Base-by-base conservation (phyloP, 257 asterid species). In the Nicotiana knightiana region DNA sequence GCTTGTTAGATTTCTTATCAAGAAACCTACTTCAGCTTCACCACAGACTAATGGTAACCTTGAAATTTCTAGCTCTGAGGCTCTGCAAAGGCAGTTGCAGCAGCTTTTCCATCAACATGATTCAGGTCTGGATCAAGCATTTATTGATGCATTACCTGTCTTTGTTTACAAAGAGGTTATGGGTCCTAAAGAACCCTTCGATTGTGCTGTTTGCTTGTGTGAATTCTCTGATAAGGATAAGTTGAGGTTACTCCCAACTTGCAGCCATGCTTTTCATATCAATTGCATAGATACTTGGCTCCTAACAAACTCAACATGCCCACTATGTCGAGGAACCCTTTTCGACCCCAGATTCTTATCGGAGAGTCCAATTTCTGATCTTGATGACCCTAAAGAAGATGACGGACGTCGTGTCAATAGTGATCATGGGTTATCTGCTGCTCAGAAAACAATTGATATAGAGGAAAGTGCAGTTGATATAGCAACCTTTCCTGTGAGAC, bases 281-380 rank as follows among this genome's bases (percentile, higher is more conserved):
- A 88, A 73, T 3, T 90, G 93, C 82, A 88, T 90, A 17, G 93
- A 90, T 61, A 88, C 93, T 61, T 90, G 93, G 93, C 87, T 90
- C 9, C 83, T 85, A 16, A 83, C 93, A 3, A 90, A 87, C 53
- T 90, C 93, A 6, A 88, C 90, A 0, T 90, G 93, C 30, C 93
- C 93, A 39, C 87, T 90, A 4, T 90, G 93, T 39, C 78, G 91
- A 68, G 88, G 90, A 30, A 55, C 90, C 32, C 90, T 86, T 71
- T 81, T 84, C 57, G 70, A 67, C 32, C 83, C 85, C 0, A 90
- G 85, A 32, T 86, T 83, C 57, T 77, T 87, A 3, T 32, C 77
- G 0, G 86, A 76, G 9, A 84, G 82, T 48, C 89, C 89, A 16
- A 28, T 84, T 18, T 88, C 79, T 8, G 86, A 86, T 55, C 83